Evolutionary conservation across 1,139 yeast species (phyloP).

Genomic region (Eremothecium sinecaudum): DNA sequence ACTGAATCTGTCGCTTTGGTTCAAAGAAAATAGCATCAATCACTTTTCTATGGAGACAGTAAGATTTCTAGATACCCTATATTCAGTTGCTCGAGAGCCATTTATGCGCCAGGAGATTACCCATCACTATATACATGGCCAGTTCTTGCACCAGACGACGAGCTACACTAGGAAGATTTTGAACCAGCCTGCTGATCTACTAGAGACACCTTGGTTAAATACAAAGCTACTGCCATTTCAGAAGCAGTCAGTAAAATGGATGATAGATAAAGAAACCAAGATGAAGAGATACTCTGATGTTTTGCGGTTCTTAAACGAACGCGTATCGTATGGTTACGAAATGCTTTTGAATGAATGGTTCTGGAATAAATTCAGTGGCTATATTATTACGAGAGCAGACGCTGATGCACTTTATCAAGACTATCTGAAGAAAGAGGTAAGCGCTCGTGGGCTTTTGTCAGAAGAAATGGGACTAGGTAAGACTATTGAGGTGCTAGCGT

Average conservation of each 20-base stretch:
- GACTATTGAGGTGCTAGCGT: slow-evolving; percentile 71
- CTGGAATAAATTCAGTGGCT: slow-evolving; percentile 30
- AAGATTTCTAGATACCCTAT: slow-evolving; percentile 11
- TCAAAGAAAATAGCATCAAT: slow-evolving; percentile 12
- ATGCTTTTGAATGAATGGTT: slow-evolving; percentile 11
- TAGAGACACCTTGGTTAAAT: slow-evolving; percentile 6
- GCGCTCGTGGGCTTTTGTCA: slow-evolving; percentile 64
- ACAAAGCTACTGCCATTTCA: slow-evolving; percentile 25
- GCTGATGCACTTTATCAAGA: slow-evolving; percentile 13
- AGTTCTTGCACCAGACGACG: slow-evolving; percentile 19
- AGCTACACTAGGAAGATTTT: slow-evolving; percentile 16
- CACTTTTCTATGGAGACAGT: slow-evolving; percentile 16
- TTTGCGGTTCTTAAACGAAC: slow-evolving; percentile 18
- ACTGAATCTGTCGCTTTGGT: slow-evolving; percentile 11
- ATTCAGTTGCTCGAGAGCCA: slow-evolving; percentile 6
- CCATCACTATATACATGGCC: slow-evolving; percentile 15
- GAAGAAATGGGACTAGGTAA: slow-evolving; percentile 98
- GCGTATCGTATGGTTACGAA: slow-evolving; percentile 25
- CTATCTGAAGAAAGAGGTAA: slow-evolving; percentile 5
- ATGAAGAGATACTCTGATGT: slow-evolving; percentile 6
- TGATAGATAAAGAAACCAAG: slow-evolving; percentile 22
- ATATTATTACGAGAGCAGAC: slow-evolving; percentile 14
- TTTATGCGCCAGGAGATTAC: slow-evolving; percentile 8
- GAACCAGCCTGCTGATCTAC: slow-evolving; percentile 2
- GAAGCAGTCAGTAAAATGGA: slow-evolving; percentile 27